A percentile compares a stretch with the other conserved stretches of the same genome.
Evolutionary conservation across 352 stramenopile genomes (phyloP).

Genomic region (Phytophthora pisi): DNA sequence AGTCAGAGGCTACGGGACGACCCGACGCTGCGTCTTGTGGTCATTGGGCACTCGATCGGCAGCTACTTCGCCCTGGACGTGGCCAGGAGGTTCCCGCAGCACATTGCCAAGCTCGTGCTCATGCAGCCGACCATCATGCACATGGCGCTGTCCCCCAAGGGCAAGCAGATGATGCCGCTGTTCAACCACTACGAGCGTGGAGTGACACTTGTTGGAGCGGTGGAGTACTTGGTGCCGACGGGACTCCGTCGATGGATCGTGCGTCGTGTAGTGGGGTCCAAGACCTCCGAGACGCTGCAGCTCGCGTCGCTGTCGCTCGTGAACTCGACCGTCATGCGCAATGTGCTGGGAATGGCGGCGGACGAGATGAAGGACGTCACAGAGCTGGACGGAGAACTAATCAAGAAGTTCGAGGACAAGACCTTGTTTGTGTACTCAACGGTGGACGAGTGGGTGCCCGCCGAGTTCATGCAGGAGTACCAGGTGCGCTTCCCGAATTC

Average conservation of each 20-base stretch:
- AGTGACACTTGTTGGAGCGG: conserved; percentile 39
- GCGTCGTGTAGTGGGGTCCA: conserved; percentile 36
- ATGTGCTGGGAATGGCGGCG: conserved; percentile 69
- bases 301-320: conserved; percentile 60
- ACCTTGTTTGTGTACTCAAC: conserved; percentile 74
- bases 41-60: conserved; percentile 78
- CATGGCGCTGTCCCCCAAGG: conserved; percentile 57
- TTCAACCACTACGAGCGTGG: conserved; percentile 46
- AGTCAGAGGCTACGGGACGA: conserved; percentile 46
- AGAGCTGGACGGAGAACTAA: conserved; percentile 48
- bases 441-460: conserved; percentile 70
- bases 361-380: conserved; percentile 66
- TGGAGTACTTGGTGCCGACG: conserved; percentile 54
- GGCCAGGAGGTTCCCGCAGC: conserved; percentile 53
- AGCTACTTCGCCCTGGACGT: conserved; percentile 61
- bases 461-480: conserved; percentile 62
- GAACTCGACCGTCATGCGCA: conserved; percentile 59
- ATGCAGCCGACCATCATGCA: conserved; percentile 78
- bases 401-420: conserved; percentile 53
- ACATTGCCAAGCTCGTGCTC: conserved; percentile 63
- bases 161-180: conserved; percentile 51
- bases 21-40: conserved; percentile 48
- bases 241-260: conserved; percentile 56
- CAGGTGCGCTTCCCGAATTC: conserved; percentile 53
- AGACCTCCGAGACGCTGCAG: conserved; percentile 53